These are phyloP conservation scores for Leccinum obscurum DNA, from an alignment of 768 basidiomycete genomes.

Conservation along the genomic window DNA sequence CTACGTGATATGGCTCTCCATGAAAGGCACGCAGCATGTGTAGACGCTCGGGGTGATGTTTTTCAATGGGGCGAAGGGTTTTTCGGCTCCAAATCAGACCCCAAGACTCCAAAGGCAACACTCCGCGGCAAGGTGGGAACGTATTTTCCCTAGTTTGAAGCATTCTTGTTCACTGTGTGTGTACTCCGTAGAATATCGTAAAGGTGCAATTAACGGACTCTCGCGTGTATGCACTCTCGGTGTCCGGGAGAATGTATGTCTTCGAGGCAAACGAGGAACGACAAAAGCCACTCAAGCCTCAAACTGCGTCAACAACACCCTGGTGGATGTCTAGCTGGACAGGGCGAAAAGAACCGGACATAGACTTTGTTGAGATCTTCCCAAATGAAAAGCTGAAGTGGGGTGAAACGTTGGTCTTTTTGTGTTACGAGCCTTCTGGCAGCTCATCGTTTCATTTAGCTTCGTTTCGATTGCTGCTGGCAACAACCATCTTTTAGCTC, in stretches of 20 bases:
- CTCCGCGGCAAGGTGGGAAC: constrained; percentile 61
- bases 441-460: constrained; percentile 38
- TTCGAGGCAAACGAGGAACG: constrained; percentile 52
- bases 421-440: not conserved
- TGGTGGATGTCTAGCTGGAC: constrained; percentile 68
- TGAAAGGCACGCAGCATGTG: constrained; percentile 65
- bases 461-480: constrained; percentile 77
- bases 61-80: constrained; percentile 83
- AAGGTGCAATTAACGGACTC: constrained; percentile 59
- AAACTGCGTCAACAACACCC: constrained; percentile 44
- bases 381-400: constrained; percentile 55
- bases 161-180: not conserved
- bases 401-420: constrained; percentile 62
- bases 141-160: not conserved
- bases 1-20: constrained; percentile 74
- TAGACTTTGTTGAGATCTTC: constrained; percentile 62
- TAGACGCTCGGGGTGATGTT: constrained; percentile 78
- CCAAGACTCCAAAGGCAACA: constrained; percentile 48
- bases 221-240: constrained; percentile 76
- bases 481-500: constrained; percentile 65
- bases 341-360: constrained; percentile 46
- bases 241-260: constrained; percentile 72
- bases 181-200: constrained; percentile 58
- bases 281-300: constrained; percentile 44
- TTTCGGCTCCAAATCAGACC: constrained; percentile 37